These are phyloP conservation scores for Cercophora samala DNA, from an alignment of 495 filamentous ascomycete genomes.

Conservation along the genomic window DNA sequence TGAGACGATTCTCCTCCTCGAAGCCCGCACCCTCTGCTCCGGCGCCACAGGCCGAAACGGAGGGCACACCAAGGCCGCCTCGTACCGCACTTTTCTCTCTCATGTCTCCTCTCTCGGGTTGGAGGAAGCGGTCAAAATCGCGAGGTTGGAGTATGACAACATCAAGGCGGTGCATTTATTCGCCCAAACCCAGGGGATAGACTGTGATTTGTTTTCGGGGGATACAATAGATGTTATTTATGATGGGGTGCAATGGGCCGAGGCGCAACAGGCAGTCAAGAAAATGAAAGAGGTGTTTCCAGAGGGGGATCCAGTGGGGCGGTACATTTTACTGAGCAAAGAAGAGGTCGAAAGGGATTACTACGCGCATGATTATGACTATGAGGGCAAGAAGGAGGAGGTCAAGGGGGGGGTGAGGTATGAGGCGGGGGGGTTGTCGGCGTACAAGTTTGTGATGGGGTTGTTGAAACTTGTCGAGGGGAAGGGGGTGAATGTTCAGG, in stretches of 20 bases:
- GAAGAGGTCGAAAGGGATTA: conserved; percentile 50
- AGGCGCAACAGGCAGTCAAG: conserved; percentile 40
- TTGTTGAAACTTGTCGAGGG: conserved; percentile 53
- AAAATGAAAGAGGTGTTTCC: conserved; percentile 48
- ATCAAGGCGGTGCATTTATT: conserved; percentile 55
- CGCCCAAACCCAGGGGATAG: conserved; percentile 47
- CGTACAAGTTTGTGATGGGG: conserved; percentile 62
- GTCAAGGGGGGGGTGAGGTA: conserved; percentile 55
- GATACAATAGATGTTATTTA: conserved; percentile 60
- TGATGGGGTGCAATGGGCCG: conserved; percentile 45
- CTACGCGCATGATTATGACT: conserved; percentile 31
- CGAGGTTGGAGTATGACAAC: conserved; percentile 54
- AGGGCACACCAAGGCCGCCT: conserved; percentile 63
- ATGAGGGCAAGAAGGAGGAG: conserved; percentile 31
- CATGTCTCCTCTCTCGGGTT: conserved; percentile 40
- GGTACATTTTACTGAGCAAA: conserved; percentile 44
- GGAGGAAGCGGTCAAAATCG: conserved; percentile 51
- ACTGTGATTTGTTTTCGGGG: conserved; percentile 49
- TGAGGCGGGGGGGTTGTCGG: conserved; percentile 59
- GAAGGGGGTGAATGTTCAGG: conserved; percentile 58
- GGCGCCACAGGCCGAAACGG: conserved; percentile 63
- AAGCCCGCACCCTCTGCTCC: conserved; percentile 54
- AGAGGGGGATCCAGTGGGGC: conserved; percentile 37
- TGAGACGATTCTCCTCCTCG: conserved; percentile 52
- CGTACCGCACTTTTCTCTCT: conserved; percentile 54